Evolutionary conservation across 495 filamentous ascomycete genomes (phyloP).

Genomic region (Talaromyces stipitatus): DNA sequence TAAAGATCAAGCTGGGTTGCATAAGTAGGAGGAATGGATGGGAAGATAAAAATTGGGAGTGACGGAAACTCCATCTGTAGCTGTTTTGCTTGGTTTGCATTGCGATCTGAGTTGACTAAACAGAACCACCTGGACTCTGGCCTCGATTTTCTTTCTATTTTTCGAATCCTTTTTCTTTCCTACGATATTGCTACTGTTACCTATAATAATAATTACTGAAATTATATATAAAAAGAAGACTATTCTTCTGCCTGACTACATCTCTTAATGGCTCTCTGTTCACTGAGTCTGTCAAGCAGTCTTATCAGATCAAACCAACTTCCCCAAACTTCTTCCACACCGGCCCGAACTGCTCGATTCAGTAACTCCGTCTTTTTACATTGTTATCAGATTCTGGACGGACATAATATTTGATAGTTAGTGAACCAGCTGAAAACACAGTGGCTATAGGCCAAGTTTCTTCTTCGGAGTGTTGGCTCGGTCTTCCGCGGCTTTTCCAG

Average conservation of each 20-base stretch:
- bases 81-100: slow-evolving; percentile 1
- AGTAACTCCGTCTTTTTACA: background rate
- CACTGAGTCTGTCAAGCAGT: too few species aligned
- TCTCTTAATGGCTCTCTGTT: too few species aligned
- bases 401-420: too few species aligned
- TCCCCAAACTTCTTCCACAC: background rate
- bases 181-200: too few species aligned
- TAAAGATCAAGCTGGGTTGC: background rate
- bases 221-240: too few species aligned
- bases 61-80: background rate
- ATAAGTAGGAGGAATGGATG: background rate
- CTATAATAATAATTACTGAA: too few species aligned
- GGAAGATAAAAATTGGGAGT: background rate
- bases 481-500: background rate
- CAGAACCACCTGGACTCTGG: background rate
- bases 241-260: too few species aligned
- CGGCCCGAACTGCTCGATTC: background rate
- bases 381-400: too few species aligned
- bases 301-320: background rate
- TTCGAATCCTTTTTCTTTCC: background rate
- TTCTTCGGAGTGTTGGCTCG: background rate
- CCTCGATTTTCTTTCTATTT: background rate
- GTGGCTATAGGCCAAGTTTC: background rate
- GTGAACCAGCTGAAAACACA: background rate
- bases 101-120: slow-evolving; percentile 16